Evolutionary conservation across 2,329 filamentous ascomycete species (phyloP).

Genomic region (Ophiostoma novo-ulmi): DNA sequence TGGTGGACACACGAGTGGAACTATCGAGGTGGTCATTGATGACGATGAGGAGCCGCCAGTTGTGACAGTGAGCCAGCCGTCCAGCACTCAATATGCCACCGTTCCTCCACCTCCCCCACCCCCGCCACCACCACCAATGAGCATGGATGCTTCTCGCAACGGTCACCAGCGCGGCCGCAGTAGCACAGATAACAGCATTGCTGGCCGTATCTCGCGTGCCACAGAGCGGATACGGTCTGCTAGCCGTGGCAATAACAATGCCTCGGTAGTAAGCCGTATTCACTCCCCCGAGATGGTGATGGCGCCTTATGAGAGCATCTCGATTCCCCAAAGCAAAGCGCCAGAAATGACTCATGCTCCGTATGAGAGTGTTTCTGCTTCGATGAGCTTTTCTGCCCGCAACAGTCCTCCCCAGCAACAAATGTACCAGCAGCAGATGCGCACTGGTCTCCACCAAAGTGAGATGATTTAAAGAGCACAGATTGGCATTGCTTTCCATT

Average conservation of each 20-base stretch:
- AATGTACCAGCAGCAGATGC: conserved; percentile 37
- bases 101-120: background rate
- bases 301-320: conserved; percentile 39
- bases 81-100: background rate
- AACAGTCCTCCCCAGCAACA: conserved; percentile 36
- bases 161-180: conserved; percentile 55
- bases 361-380: conserved; percentile 40
- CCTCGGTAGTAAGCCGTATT: conserved; percentile 30
- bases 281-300: conserved; percentile 37
- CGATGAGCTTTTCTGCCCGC: conserved; percentile 32
- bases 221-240: conserved; percentile 57
- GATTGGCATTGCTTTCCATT: background rate
- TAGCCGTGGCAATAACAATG: conserved; percentile 51
- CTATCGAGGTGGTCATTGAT: conserved; percentile 64
- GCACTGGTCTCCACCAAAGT: conserved; percentile 49
- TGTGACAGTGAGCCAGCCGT: conserved; percentile 16
- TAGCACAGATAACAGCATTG: conserved; percentile 48
- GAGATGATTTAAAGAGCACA: conserved; percentile 48
- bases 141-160: background rate
- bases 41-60: conserved; percentile 42
- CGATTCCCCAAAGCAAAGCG: conserved; percentile 30
- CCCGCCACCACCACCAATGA: background rate
- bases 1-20: conserved; percentile 46
- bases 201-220: conserved; percentile 51
- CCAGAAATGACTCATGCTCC: conserved; percentile 34